A percentile compares a stretch with the other conserved stretches of the same genome.
phyloP scores from a whole-genome alignment of 2,329 filamentous ascomycete species.

The Botrytis porri region DNA sequence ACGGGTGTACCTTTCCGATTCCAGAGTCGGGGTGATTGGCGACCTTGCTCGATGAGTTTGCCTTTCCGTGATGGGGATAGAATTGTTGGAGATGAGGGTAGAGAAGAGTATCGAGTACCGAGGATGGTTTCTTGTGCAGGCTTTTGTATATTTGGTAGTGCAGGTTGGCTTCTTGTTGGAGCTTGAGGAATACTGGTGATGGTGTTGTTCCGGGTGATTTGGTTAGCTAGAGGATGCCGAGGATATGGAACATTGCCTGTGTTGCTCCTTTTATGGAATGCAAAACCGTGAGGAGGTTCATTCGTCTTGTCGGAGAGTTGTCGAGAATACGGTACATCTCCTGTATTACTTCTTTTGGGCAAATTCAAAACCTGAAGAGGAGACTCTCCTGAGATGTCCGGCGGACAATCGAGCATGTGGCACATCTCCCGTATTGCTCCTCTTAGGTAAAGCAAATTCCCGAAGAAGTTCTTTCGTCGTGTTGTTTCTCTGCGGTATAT shows the following conservation, averaged over 20 bases:
- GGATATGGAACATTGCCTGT: neutral
- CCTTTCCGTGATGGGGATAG: neutral
- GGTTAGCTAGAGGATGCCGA: neutral
- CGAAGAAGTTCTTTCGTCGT: neutral
- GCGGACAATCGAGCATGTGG: neutral
- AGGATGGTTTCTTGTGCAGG: neutral
- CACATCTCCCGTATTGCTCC: neutral
- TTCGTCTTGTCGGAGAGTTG: neutral
- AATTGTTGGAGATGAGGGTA: neutral
- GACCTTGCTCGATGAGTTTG: neutral
- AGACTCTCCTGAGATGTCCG: neutral
- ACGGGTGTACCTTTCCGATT: neutral
- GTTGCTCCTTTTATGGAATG: neutral
- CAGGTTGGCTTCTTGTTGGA: neutral
- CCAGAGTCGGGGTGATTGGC: neutral
- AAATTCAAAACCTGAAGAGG: neutral
- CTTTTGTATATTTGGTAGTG: neutral
- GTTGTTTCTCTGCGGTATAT: neutral
- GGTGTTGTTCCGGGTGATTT: neutral
- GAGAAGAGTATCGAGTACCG: neutral
- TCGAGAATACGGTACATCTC: neutral
- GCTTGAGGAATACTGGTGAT: too few species aligned
- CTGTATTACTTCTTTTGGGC: neutral
- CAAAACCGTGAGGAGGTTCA: neutral
- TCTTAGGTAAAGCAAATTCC: neutral